Evolutionary conservation across 148 eudicot genomes (phyloP).

Genomic region (Arbutus unedo): DNA sequence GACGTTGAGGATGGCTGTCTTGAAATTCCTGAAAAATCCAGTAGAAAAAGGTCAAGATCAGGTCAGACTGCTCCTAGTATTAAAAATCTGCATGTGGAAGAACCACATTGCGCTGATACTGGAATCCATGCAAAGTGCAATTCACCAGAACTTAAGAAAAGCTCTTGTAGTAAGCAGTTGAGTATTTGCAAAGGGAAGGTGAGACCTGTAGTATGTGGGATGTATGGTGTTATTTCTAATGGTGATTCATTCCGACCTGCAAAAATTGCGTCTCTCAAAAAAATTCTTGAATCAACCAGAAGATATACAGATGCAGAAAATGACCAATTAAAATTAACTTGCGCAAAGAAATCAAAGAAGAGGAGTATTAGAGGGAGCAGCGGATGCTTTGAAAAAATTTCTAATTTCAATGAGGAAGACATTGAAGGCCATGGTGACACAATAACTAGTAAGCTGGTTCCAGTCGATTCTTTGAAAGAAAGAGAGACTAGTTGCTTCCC

Average conservation of each 20-base stretch:
- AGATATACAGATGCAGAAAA: slow-evolving; percentile 24
- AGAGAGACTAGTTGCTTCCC: slow-evolving; percentile 19
- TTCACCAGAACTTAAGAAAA: slow-evolving; percentile 23
- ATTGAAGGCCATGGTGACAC: slow-evolving; percentile 10
- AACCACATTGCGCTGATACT: slow-evolving; percentile 16
- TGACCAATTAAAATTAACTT: slow-evolving; percentile 4
- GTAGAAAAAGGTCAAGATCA: slow-evolving; percentile 34
- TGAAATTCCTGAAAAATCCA: slow-evolving; percentile 26
- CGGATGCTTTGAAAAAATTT: slow-evolving; percentile 16
- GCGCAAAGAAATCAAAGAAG: slow-evolving; percentile 25
- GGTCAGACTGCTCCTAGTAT: slow-evolving; percentile 18
- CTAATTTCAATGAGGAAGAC: slow-evolving; percentile 16
- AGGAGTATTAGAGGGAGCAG: slow-evolving; percentile 21
- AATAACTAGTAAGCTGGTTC: slow-evolving; percentile 20
- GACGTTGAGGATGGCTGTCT: slow-evolving; percentile 27
- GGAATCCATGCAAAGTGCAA: slow-evolving; percentile 21
- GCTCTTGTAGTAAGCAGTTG: slow-evolving; percentile 7
- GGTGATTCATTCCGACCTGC: slow-evolving; percentile 45
- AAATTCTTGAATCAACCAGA: slow-evolving; percentile 39
- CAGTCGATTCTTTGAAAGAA: slow-evolving; percentile 13
- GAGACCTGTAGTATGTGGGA: slow-evolving; percentile 59
- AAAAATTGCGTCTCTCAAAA: slow-evolving; percentile 49
- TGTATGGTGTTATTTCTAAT: slow-evolving; percentile 58
- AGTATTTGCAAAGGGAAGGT: slow-evolving; percentile 20
- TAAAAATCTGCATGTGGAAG: slow-evolving; percentile 12